Percentiles rank a stretch among this genome's conserved stretches.
Evolutionary conservation across 768 basidiomycete genomes (phyloP).

Genomic region (Auricularia heimuer): DNA sequence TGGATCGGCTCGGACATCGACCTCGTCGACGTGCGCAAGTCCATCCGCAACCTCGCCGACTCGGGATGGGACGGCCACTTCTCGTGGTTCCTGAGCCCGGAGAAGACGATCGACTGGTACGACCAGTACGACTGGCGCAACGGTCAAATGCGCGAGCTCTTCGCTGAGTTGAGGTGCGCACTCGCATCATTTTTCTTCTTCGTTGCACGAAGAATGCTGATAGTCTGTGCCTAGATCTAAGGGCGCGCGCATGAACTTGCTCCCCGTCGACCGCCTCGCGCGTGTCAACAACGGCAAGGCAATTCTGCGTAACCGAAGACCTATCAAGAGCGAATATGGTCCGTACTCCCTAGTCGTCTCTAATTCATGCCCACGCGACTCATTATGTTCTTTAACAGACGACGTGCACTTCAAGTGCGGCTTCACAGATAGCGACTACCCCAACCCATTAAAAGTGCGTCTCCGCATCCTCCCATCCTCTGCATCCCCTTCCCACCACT

Average conservation of each 20-base stretch:
- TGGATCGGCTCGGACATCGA: slow-evolving; percentile 1
- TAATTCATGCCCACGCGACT: neutral
- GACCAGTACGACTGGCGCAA: slow-evolving; percentile 1
- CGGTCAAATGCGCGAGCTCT: neutral
- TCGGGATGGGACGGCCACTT: neutral
- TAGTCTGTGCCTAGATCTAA: neutral
- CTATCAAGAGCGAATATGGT: neutral
- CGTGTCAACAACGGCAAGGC: neutral
- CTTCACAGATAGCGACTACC: neutral
- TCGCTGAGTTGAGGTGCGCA: neutral
- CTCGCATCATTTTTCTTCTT: neutral
- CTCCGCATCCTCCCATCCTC: neutral
- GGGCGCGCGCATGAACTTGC: neutral
- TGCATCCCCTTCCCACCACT: too few species aligned
- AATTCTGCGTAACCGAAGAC: neutral
- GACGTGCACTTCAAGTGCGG: slow-evolving; percentile 3
- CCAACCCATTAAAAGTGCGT: neutral
- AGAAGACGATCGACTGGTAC: slow-evolving; percentile 1
- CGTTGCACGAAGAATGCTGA: neutral
- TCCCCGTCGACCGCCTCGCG: neutral
- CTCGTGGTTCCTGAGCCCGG: neutral
- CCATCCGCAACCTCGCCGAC: neutral
- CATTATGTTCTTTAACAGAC: neutral
- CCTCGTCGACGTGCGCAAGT: neutral
- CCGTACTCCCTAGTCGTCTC: neutral